These are phyloP conservation scores for Myriosclerotinia duriaeana DNA, from an alignment of 2,329 filamentous ascomycete genomes.

Conservation along the genomic window DNA sequence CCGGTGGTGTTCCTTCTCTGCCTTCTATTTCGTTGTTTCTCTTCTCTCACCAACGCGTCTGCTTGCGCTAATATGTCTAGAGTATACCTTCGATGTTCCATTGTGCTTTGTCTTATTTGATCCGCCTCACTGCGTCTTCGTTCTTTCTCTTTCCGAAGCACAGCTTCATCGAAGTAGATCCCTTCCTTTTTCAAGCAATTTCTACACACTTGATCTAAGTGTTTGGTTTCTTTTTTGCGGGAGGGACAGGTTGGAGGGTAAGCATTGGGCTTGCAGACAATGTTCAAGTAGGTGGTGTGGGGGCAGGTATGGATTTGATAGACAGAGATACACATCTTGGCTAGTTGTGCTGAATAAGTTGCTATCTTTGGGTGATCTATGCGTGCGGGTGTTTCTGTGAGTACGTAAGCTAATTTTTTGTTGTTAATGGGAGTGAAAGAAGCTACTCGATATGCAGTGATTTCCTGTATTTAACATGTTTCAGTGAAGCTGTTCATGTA, in stretches of 20 bases:
- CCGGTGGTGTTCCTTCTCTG: too few relatives aligned
- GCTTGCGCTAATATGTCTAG: neutral
- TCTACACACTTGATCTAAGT: neutral
- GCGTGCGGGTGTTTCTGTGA: neutral
- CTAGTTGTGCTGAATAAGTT: neutral
- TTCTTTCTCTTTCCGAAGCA: neutral
- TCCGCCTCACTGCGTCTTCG: neutral
- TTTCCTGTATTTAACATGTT: neutral
- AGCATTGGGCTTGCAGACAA: neutral
- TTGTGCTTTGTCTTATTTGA: neutral
- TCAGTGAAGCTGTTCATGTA: neutral
- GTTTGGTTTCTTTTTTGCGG: neutral
- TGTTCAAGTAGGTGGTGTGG: neutral
- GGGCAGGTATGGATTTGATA: neutral
- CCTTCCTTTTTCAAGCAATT: neutral
- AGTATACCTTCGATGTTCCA: neutral
- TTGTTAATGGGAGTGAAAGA: neutral
- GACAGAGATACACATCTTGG: conserved; percentile 8
- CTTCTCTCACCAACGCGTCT: neutral
- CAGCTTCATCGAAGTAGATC: neutral
- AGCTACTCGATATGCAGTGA: neutral
- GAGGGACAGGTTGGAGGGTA: neutral
- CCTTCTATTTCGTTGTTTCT: neutral
- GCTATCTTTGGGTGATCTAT: too few relatives aligned
- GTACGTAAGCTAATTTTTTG: neutral